Percentiles rank a stretch among this genome's conserved stretches.
These are phyloP conservation scores for Aegilops speltoides DNA, from an alignment of 176 grass and related monocot genomes.

Conservation along the genomic window DNA sequence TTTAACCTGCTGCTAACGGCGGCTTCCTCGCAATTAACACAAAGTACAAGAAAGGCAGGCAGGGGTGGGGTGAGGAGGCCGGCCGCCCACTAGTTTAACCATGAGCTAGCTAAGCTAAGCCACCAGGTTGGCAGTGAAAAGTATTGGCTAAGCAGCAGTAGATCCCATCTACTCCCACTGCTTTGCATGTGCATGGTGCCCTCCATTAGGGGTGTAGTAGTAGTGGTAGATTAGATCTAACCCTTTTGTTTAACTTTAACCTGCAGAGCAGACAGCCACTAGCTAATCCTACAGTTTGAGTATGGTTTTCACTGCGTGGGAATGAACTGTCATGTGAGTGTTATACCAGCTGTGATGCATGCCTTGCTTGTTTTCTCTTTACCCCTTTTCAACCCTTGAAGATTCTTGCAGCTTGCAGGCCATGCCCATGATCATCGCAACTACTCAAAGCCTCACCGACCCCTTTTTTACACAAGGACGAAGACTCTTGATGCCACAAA, in stretches of 20 bases:
- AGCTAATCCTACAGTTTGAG: background rate
- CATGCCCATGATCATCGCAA: slow-evolving; percentile 25
- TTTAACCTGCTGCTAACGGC: slow-evolving; percentile 46
- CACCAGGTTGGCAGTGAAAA: slow-evolving; percentile 28
- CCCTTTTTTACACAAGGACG: slow-evolving; percentile 3
- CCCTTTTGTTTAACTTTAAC: slow-evolving; percentile 48
- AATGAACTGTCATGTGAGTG: slow-evolving; percentile 35
- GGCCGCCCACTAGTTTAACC: slow-evolving; percentile 21
- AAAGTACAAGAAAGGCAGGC: slow-evolving; percentile 42
- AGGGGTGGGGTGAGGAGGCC: background rate
- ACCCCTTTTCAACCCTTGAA: slow-evolving; percentile 39
- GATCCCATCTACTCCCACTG: slow-evolving; percentile 34
- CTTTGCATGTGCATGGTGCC: slow-evolving; percentile 26
- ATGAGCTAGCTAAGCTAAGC: slow-evolving; percentile 2
- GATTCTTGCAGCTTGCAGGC: slow-evolving; percentile 25
- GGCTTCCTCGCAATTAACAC: slow-evolving; percentile 49
- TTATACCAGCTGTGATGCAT: slow-evolving; percentile 42
- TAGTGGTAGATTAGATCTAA: slow-evolving; percentile 26
- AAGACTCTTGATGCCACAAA: background rate
- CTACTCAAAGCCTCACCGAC: background rate
- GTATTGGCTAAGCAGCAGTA: slow-evolving; percentile 24
- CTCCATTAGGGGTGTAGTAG: slow-evolving; percentile 30
- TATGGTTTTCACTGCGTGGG: slow-evolving; percentile 9
- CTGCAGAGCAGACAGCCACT: slow-evolving; percentile 8
- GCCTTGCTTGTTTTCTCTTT: slow-evolving; percentile 30